Conservation (phyloP, 768 basidiomycete species). For the Boletus rubroflammeus region DNA sequence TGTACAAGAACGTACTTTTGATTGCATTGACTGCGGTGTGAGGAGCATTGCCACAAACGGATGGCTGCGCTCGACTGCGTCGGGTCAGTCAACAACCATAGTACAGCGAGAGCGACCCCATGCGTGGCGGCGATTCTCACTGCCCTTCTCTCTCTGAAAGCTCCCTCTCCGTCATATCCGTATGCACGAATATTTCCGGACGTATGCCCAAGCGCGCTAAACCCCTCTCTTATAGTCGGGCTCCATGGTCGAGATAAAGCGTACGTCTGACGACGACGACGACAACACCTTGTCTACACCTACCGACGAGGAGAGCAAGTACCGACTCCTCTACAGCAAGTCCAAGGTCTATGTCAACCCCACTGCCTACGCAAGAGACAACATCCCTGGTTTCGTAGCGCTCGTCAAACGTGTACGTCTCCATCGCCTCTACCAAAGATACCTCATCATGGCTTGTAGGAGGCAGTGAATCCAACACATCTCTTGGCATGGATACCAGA, state of each 20-base stretch:
- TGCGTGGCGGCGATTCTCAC: conserved; percentile 21
- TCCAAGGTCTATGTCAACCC: conserved; percentile 96
- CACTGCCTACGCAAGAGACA: conserved; percentile 86
- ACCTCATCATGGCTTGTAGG: conserved; percentile 40
- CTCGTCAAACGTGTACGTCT: conserved; percentile 80
- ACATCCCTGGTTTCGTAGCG: conserved; percentile 90
- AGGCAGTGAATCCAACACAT: conserved; percentile 70
- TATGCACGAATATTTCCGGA: conserved; percentile 26
- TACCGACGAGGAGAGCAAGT: conserved; percentile 54
- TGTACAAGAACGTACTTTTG: background rate
- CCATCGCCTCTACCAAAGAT: conserved; percentile 4
- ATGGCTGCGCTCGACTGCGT: conserved; percentile 11
- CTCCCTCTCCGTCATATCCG: conserved; percentile 46
- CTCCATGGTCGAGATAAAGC: conserved; percentile 79
- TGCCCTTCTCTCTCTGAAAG: conserved; percentile 40
- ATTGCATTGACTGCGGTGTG: background rate
- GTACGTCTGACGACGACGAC: conserved; percentile 25
- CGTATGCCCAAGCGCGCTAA: conserved; percentile 4
- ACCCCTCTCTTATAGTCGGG: conserved; percentile 32
- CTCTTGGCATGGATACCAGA: conserved; percentile 95
- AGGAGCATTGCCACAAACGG: conserved; percentile 22
- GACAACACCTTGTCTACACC: conserved; percentile 7
- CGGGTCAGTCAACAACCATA: background rate
- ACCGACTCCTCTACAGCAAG: conserved; percentile 82
- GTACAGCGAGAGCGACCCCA: conserved; percentile 6